Base-by-base conservation (phyloP, 2,329 filamentous ascomycete species). In the Coniochaeta hoffmannii region DNA sequence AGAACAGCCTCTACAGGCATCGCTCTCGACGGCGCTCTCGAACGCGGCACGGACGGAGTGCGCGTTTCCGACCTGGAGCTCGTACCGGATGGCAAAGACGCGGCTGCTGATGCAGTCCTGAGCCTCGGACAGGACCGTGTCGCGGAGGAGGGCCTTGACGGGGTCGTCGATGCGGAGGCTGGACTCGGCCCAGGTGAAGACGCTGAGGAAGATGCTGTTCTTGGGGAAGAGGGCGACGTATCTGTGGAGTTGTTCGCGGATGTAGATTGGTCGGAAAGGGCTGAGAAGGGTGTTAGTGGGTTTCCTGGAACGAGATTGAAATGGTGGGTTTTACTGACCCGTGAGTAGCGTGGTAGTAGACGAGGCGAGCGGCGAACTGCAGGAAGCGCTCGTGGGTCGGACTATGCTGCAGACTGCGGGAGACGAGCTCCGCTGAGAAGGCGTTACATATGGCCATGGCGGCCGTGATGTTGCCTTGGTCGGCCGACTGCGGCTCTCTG, bases 141-240 rank as follows among this genome's bases (percentile, higher is more conserved):
- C 76, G 19, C 78, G 70, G 11, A 92, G 73, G 9, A 89, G 71
- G 6, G 80, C 76, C n/a, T 88, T 83, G 19, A 95, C 82, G 17
- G 89, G 87, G 62, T 95, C 89, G 58, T 90, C 82, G 54, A 94
- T 79, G 24, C 86, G 81, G 44, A 90, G 82, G 8, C 86, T 82
- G 9, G 63, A 58, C 65, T 93, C 86, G 59, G 89, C 85, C 76
- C 86, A 88, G n/a, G 85, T 80, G 60, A 87, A 87, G 0, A 94
- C 72, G 1, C 80, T 76, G 1, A 95, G 77, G 58, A 97, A 86
- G 6, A 90, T 76, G 1, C 84, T 88, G 71, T 96, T 97, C 51
- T 76, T 75, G 0, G 91, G 90, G 66, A 91, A 96, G 7, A 73
- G 66, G 0, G 64, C 62, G 22, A 94, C 74, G 58, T 86, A 88